Evolutionary conservation across 2,329 filamentous ascomycete genomes (phyloP).

Genomic region (Dryadomyces sulphureus): DNA sequence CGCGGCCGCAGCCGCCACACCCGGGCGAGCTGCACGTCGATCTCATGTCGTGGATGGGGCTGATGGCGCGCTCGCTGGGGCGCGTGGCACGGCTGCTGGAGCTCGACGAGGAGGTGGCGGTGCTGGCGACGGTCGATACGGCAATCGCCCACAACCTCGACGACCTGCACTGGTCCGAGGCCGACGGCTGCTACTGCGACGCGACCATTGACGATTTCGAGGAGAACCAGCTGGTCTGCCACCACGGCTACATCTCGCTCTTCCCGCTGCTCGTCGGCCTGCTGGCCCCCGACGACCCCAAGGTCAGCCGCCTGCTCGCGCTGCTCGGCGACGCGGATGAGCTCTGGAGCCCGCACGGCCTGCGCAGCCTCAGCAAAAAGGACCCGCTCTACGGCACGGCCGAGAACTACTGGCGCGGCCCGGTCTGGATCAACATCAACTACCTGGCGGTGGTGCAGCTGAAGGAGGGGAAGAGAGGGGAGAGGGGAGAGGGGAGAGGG

Average conservation of each 20-base stretch:
- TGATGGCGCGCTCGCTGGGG: conserved; percentile 78
- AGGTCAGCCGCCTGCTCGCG: conserved; percentile 60
- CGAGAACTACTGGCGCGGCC: conserved; percentile 95
- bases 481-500: not conserved
- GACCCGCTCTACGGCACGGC: conserved; percentile 74
- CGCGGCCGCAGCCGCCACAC: conserved; percentile 81
- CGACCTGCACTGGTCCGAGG: conserved; percentile 82
- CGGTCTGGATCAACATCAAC: conserved; percentile 94
- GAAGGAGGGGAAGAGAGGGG: too few relatives aligned
- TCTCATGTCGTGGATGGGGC: conserved; percentile 91
- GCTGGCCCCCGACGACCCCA: conserved; percentile 56
- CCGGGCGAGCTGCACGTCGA: conserved; percentile 93
- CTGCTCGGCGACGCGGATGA: conserved; percentile 69
- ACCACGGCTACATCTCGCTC: conserved; percentile 89
- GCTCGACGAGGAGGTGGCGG: conserved; percentile 52
- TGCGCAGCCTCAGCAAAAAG: conserved; percentile 74
- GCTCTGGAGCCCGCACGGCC: conserved; percentile 80
- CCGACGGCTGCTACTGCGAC: conserved; percentile 77
- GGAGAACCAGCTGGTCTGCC: conserved; percentile 77
- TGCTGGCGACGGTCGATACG: conserved; percentile 54
- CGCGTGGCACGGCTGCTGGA: conserved; percentile 66
- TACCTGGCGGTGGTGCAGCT: conserved; percentile 73
- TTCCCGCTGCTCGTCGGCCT: conserved; percentile 86
- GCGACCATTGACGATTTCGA: conserved; percentile 92
- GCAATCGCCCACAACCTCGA: conserved; percentile 78